Evolutionary conservation across 2,329 filamentous ascomycete genomes (phyloP).

Genomic region (Metarhizium guizhouense): DNA sequence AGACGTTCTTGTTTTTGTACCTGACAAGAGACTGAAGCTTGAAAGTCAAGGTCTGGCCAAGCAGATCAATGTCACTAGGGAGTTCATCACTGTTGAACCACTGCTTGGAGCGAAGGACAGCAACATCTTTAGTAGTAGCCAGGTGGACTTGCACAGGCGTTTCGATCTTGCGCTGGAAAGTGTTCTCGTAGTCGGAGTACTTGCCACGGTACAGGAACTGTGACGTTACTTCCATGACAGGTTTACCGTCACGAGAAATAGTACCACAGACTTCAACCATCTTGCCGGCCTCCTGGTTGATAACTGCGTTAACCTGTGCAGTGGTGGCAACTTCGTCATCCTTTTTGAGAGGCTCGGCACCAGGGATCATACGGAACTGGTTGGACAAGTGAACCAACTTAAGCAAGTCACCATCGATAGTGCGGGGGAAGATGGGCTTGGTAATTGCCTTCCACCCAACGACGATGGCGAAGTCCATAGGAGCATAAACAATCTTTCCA

Average conservation of each 20-base stretch:
- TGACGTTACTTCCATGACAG: conserved; percentile 97
- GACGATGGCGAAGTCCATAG: conserved; percentile 99
- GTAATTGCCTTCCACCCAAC: conserved; percentile 98
- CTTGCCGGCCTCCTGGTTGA: conserved; percentile 97
- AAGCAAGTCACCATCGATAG: conserved; percentile 89
- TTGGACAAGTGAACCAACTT: conserved; percentile 97
- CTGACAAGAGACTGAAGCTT: conserved; percentile 83
- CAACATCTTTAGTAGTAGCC: conserved; percentile 80
- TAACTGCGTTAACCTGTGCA: conserved; percentile 91
- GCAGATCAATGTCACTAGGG: conserved; percentile 67
- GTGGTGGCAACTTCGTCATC: conserved; percentile 88
- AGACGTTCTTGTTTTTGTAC: conserved; percentile 91
- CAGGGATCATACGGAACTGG: conserved; percentile 95
- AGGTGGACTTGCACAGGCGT: conserved; percentile 91
- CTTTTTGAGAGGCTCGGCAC: conserved; percentile 90
- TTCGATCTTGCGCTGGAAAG: conserved; percentile 95
- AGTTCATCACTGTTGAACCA: conserved; percentile 82
- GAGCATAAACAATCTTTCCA: conserved; percentile 86
- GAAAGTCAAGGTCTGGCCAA: conserved; percentile 93
- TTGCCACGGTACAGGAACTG: conserved; percentile 94
- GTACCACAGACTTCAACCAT: conserved; percentile 99
- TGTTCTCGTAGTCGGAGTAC: conserved; percentile 94
- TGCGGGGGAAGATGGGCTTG: conserved; percentile 96
- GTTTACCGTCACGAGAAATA: conserved; percentile 70
- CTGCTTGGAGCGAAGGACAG: conserved; percentile 90